Conservation (phyloP, 768 basidiomycete species). For the Leccinum boreale region DNA sequence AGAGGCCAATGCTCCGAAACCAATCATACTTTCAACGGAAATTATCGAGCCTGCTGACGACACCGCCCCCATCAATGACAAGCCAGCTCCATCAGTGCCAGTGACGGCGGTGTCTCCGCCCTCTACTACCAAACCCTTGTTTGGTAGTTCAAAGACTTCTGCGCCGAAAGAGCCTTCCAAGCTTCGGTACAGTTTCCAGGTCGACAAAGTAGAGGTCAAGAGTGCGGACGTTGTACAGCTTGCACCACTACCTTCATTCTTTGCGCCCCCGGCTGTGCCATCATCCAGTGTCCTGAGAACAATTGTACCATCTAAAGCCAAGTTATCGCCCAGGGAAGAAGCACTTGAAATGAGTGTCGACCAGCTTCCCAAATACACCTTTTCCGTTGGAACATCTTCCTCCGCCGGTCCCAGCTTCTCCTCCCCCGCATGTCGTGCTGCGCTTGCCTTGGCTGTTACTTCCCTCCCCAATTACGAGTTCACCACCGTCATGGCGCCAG, state of each 20-base stretch:
- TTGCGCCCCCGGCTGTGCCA: slow-evolving; percentile 29
- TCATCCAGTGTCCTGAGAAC: neutral
- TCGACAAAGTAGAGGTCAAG: slow-evolving; percentile 43
- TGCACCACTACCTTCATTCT: slow-evolving; percentile 12
- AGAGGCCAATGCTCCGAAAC: slow-evolving; percentile 27
- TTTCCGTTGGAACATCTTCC: slow-evolving; percentile 17
- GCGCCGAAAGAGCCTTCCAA: slow-evolving; percentile 78
- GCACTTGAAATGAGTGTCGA: slow-evolving; percentile 28
- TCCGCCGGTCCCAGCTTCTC: slow-evolving; percentile 22
- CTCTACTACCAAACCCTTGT: slow-evolving; percentile 20
- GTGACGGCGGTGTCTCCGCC: slow-evolving; percentile 17
- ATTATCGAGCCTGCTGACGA: slow-evolving; percentile 38
- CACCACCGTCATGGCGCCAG: slow-evolving; percentile 14
- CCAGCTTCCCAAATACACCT: slow-evolving; percentile 36
- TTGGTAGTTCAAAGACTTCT: slow-evolving; percentile 41
- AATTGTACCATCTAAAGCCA: slow-evolving; percentile 12
- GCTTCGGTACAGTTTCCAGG: slow-evolving; percentile 67
- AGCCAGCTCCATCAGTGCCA: slow-evolving; percentile 1
- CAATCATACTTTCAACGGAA: slow-evolving; percentile 34
- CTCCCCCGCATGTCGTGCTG: slow-evolving; percentile 33
- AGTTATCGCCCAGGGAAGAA: slow-evolving; percentile 28
- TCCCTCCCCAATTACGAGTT: slow-evolving; percentile 49
- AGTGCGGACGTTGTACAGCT: slow-evolving; percentile 7
- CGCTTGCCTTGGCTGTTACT: slow-evolving; percentile 35
- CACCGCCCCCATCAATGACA: slow-evolving; percentile 13